A percentile compares a stretch with the other conserved stretches of the same genome.
phyloP scores from a whole-genome alignment of 225 moss, liverwort and hornwort genomes.

The Physcomitrium patens region DNA sequence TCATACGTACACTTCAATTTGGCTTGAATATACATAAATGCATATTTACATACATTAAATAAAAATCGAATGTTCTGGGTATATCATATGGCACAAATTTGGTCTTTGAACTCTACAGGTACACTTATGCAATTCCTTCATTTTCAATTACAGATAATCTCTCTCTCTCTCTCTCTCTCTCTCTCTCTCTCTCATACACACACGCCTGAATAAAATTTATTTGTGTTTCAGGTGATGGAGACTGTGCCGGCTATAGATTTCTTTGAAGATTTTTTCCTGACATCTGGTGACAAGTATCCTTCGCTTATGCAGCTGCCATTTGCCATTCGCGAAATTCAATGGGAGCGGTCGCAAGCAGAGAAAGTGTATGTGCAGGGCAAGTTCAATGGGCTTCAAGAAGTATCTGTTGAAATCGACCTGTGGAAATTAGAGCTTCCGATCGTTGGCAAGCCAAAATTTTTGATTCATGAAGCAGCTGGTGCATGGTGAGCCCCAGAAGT shows the following conservation, averaged over 20 bases:
- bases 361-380: slow-evolving; percentile 54
- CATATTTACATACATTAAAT: too few species aligned
- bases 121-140: too few species aligned
- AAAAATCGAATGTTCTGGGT: too few species aligned
- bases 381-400: slow-evolving; percentile 41
- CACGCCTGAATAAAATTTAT: too few species aligned
- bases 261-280: slow-evolving; percentile 52
- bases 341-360: slow-evolving; percentile 46
- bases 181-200: too few species aligned
- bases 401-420: slow-evolving; percentile 52
- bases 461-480: slow-evolving; percentile 61
- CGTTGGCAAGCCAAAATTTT: slow-evolving; percentile 59
- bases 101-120: too few species aligned
- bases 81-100: too few species aligned
- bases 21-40: too few species aligned
- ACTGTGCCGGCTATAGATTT: slow-evolving; percentile 26
- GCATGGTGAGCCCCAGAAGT: slow-evolving; percentile 43
- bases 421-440: slow-evolving; percentile 56
- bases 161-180: neutral
- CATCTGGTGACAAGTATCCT: slow-evolving; percentile 30
- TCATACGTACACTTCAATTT: too few species aligned
- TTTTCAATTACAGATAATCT: neutral
- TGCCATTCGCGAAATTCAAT: slow-evolving; percentile 54
- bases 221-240: slow-evolving; percentile 27
- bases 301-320: slow-evolving; percentile 66